Percentiles rank a stretch among this genome's conserved stretches.
These are phyloP conservation scores for Przewalskia tangutica DNA, from an alignment of 257 asterid genomes.

Conservation along the genomic window DNA sequence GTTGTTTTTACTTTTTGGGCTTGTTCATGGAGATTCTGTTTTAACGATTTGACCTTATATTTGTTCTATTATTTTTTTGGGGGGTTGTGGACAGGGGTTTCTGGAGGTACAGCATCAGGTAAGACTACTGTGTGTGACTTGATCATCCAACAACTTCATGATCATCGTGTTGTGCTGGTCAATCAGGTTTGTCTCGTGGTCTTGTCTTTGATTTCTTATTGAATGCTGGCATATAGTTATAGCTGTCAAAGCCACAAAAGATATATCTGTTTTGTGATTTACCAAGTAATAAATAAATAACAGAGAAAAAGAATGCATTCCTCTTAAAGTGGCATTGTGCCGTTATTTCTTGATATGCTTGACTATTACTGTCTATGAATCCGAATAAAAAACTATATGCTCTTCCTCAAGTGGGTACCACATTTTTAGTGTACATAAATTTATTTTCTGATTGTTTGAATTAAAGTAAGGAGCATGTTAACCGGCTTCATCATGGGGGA, in stretches of 20 bases:
- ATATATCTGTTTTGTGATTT: neutral
- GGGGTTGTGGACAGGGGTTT: conserved; percentile 54
- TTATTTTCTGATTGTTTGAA: neutral
- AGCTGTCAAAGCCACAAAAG: neutral
- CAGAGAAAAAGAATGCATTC: neutral
- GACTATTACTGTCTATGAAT: neutral
- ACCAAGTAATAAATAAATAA: neutral
- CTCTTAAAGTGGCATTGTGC: neutral
- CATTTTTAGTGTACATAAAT: neutral
- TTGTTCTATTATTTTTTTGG: neutral
- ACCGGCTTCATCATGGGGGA: neutral
- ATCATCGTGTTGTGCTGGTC: conserved; percentile 94
- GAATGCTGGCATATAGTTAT: neutral
- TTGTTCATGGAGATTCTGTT: neutral
- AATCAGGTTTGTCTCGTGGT: conserved; percentile 46
- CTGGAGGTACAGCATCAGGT: conserved; percentile 99
- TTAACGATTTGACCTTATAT: neutral
- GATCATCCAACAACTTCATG: conserved; percentile 99
- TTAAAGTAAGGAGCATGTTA: neutral
- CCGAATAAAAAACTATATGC: neutral
- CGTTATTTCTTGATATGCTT: neutral
- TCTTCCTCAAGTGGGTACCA: neutral
- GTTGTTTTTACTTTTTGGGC: neutral
- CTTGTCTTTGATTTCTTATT: neutral
- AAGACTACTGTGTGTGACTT: conserved; percentile 96